Percentiles rank a stretch among this genome's conserved stretches.
These are phyloP conservation scores for Phytophthora sansomeana DNA, from an alignment of 352 stramenopile species.

Conservation along the genomic window DNA sequence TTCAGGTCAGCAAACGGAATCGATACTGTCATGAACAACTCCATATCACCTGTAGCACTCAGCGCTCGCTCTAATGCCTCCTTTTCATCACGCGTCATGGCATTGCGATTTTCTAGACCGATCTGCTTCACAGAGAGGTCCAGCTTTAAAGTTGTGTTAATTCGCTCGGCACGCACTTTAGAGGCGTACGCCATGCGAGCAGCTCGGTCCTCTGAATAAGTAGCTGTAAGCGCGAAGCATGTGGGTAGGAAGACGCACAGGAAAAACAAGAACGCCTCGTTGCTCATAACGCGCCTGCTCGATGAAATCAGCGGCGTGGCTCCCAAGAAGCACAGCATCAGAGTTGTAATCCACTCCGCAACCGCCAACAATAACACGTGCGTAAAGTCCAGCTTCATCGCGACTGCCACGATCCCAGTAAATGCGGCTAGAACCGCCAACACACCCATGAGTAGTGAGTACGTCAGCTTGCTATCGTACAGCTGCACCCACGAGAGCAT, in stretches of 20 bases:
- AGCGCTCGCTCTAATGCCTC: conserved; percentile 65
- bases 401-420: conserved; percentile 71
- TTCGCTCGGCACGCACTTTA: conserved; percentile 76
- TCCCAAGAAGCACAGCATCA: conserved; percentile 54
- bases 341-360: conserved; percentile 66
- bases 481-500: conserved; percentile 69
- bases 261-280: conserved; percentile 68
- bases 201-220: conserved; percentile 79
- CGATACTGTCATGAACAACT: conserved; percentile 67
- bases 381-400: conserved; percentile 82
- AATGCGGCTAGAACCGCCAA: conserved; percentile 67
- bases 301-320: conserved; percentile 56
- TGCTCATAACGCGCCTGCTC: conserved; percentile 54
- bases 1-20: conserved; percentile 83
- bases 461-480: conserved; percentile 69
- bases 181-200: conserved; percentile 75
- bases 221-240: conserved; percentile 70
- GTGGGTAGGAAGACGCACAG: conserved; percentile 72
- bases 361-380: conserved; percentile 69
- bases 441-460: conserved; percentile 71
- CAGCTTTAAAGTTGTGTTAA: conserved; percentile 86
- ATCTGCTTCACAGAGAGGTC: conserved; percentile 80
- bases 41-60: conserved; percentile 54
- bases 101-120: conserved; percentile 69
- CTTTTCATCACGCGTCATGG: conserved; percentile 63